Conservation (phyloP, 176 grass and related monocot species). For the Ensete ventricosum region DNA sequence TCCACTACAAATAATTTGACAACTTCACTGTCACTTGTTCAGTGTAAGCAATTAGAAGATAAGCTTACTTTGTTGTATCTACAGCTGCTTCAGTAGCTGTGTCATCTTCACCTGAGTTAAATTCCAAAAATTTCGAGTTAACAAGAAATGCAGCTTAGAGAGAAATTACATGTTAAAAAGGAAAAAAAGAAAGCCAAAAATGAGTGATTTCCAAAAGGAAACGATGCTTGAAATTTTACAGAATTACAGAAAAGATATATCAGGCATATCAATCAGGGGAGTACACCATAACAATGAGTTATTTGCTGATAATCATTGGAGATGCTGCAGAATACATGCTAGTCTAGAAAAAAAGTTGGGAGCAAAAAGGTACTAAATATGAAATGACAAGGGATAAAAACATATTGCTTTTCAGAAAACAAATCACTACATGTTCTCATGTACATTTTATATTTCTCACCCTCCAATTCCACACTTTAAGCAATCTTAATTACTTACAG, state of each 20-base stretch:
- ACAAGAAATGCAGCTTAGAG: constrained; percentile 22
- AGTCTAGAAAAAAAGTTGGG: neutral
- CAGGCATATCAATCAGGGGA: no score
- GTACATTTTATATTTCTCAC: neutral
- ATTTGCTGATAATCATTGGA: no score
- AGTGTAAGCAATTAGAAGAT: constrained; percentile 3
- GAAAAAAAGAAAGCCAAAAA: neutral
- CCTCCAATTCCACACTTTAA: neutral
- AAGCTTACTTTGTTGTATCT: constrained; percentile 87
- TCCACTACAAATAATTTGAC: neutral
- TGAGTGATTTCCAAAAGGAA: neutral
- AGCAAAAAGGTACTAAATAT: neutral
- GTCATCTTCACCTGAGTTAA: constrained; percentile 48
- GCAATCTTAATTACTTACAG: no score
- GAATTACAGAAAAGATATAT: no score
- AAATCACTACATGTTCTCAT: neutral
- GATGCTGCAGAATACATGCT: no score
- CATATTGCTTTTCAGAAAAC: neutral
- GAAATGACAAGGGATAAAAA: neutral
- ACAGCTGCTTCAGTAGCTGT: constrained; percentile 46
- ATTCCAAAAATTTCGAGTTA: constrained; percentile 15
- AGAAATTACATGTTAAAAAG: constrained; percentile 1
- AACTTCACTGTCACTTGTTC: neutral
- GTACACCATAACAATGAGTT: no score
- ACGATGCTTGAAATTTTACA: no score